These are phyloP conservation scores for Suillus bovinus DNA, from an alignment of 768 basidiomycete genomes.

Conservation along the genomic window DNA sequence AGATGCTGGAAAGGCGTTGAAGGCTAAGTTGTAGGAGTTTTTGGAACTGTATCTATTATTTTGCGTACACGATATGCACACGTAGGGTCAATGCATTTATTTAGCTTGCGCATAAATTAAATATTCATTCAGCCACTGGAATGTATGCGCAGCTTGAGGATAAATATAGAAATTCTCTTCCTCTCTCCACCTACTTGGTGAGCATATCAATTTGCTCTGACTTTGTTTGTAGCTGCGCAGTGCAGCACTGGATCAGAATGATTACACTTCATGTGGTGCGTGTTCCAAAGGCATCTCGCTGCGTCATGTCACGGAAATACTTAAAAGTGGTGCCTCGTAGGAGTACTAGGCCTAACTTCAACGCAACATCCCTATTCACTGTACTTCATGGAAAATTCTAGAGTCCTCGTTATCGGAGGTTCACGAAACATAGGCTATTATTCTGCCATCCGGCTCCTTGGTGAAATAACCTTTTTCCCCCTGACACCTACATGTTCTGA, in stretches of 20 bases:
- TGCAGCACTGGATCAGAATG: too few relatives aligned
- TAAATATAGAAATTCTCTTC: too few relatives aligned
- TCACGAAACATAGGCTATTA: constrained; percentile 59
- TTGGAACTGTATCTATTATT: background rate
- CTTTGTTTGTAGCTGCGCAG: too few relatives aligned
- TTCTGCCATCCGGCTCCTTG: constrained; percentile 47
- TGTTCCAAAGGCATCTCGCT: too few relatives aligned
- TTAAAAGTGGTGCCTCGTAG: background rate
- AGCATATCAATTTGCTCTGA: too few relatives aligned
- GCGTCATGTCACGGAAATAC: background rate
- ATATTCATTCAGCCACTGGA: too few relatives aligned
- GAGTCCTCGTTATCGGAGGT: constrained; percentile 50
- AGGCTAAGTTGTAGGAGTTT: constrained; percentile 50
- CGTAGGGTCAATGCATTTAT: too few relatives aligned
- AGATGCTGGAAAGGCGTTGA: constrained; percentile 39
- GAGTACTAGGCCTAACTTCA: background rate
- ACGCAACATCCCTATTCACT: background rate
- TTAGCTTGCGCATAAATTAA: too few relatives aligned
- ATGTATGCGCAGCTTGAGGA: too few relatives aligned
- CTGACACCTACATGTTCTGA: background rate
- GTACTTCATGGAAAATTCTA: constrained; percentile 19
- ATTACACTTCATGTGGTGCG: too few relatives aligned
- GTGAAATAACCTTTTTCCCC: constrained; percentile 28
- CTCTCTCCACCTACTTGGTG: too few relatives aligned
- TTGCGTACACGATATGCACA: too few relatives aligned